Conservation (phyloP, 345 rosid genomes). For the Rhizophora apiculata region DNA sequence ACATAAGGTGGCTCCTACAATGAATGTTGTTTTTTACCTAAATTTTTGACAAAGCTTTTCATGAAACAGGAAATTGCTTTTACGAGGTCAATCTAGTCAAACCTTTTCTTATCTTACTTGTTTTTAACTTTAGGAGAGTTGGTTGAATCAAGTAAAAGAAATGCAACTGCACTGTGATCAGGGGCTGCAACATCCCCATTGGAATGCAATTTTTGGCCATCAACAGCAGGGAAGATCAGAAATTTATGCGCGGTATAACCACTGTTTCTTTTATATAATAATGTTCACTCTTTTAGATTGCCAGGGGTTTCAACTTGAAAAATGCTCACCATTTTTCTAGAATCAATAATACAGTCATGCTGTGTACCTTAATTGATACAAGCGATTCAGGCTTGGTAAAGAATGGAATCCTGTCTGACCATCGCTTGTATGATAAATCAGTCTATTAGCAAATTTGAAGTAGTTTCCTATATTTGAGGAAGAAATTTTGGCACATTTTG, state of each 20-base stretch:
- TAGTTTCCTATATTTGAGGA: neutral
- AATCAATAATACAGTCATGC: too few species aligned
- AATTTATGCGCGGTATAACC: neutral
- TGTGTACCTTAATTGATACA: too few species aligned
- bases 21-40: too few species aligned
- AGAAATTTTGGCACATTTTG: too few species aligned
- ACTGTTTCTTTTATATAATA: too few species aligned
- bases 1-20: too few species aligned
- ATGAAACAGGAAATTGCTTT: neutral
- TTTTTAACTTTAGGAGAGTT: constrained; percentile 56
- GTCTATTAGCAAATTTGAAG: too few species aligned
- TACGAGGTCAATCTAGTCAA: neutral
- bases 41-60: neutral
- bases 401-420: neutral
- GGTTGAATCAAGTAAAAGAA: constrained; percentile 64
- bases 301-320: too few species aligned
- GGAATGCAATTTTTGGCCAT: constrained; percentile 33
- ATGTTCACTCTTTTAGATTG: too few species aligned
- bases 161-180: constrained; percentile 76
- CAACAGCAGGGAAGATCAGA: constrained; percentile 33
- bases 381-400: too few species aligned
- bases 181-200: constrained; percentile 59
- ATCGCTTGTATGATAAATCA: neutral
- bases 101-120: neutral
- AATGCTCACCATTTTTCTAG: too few species aligned